phyloP scores from a whole-genome alignment of 139 green algal genomes.

The Choricystis sp. region DNA sequence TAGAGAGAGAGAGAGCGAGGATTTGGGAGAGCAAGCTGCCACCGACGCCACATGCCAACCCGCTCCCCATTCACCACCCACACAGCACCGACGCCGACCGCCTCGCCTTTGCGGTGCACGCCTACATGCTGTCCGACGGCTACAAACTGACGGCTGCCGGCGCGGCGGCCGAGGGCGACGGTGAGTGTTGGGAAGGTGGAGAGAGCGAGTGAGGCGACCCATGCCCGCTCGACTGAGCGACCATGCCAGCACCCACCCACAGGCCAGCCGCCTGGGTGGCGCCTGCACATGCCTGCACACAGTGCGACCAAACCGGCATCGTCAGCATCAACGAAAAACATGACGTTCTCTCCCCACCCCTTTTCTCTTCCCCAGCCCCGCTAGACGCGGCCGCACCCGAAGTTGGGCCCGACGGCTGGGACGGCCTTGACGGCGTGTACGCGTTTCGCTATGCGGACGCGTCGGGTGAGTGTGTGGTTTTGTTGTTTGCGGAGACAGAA shows the following conservation, averaged over 20 bases:
- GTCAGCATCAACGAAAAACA: too few species aligned
- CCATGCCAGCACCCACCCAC: too few species aligned
- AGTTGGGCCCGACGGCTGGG: slow-evolving; percentile 11
- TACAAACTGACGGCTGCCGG: slow-evolving; percentile 36
- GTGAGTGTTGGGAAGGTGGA: slow-evolving; percentile 2
- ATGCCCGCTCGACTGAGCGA: too few species aligned
- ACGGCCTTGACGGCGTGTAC: slow-evolving; percentile 8
- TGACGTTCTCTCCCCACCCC: not conserved
- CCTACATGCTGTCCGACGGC: slow-evolving; percentile 24
- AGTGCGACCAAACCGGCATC: too few species aligned
- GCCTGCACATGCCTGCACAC: too few species aligned
- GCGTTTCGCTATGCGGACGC: slow-evolving; percentile 21
- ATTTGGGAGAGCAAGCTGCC: not conserved
- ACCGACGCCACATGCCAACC: not conserved
- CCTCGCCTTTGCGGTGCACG: slow-evolving; percentile 21
- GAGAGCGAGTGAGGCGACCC: too few species aligned
- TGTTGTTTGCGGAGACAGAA: too few species aligned
- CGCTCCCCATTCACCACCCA: not conserved
- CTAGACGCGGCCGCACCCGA: not conserved
- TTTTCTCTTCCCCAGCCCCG: not conserved
- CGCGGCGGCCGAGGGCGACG: slow-evolving; percentile 16
- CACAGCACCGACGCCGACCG: slow-evolving; percentile 7
- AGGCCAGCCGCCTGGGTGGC: too few species aligned
- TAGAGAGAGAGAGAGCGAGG: not conserved
- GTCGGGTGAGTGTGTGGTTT: not conserved